A percentile compares a stretch with the other conserved stretches of the same genome.
phyloP scores from a whole-genome alignment of 805 yeast genomes.

The Metschnikowia orientalis region DNA sequence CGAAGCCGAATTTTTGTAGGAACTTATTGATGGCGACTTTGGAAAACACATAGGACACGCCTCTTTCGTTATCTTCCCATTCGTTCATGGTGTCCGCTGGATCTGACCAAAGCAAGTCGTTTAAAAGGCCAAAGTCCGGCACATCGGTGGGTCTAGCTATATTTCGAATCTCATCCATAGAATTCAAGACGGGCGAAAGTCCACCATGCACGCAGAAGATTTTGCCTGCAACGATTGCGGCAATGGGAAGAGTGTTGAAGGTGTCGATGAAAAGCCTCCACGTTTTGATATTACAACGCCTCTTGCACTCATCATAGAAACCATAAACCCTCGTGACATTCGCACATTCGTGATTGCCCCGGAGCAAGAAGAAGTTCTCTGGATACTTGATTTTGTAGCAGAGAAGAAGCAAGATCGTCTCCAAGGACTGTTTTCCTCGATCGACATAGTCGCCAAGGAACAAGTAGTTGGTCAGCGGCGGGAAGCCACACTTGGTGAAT shows the following conservation, averaged over 20 bases:
- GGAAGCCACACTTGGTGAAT: conserved; percentile 94
- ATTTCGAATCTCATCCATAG: conserved; percentile 69
- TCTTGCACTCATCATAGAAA: conserved; percentile 95
- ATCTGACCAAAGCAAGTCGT: conserved; percentile 79
- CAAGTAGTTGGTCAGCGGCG: conserved; percentile 87
- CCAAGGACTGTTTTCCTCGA: conserved; percentile 93
- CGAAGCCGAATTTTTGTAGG: conserved; percentile 68
- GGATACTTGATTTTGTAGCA: conserved; percentile 97
- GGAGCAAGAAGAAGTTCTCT: conserved; percentile 83
- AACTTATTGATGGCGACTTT: conserved; percentile 78
- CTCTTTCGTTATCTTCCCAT: conserved; percentile 86
- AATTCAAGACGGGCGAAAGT: conserved; percentile 65
- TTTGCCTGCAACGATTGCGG: conserved; percentile 92
- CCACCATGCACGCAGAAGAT: conserved; percentile 92
- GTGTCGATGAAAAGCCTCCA: conserved; percentile 95
- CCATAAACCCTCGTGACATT: conserved; percentile 96
- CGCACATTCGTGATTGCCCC: conserved; percentile 98
- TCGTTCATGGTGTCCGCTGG: conserved; percentile 80
- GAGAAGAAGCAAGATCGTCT: conserved; percentile 78
- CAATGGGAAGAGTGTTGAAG: conserved; percentile 90
- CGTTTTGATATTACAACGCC: conserved; percentile 85
- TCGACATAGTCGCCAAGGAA: conserved; percentile 97
- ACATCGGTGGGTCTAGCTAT: conserved; percentile 82
- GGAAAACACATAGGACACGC: conserved; percentile 76
- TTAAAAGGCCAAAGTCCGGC: conserved; percentile 75